Evolutionary conservation across 352 stramenopile genomes (phyloP).

Genomic region (Globisporangium splendens): DNA sequence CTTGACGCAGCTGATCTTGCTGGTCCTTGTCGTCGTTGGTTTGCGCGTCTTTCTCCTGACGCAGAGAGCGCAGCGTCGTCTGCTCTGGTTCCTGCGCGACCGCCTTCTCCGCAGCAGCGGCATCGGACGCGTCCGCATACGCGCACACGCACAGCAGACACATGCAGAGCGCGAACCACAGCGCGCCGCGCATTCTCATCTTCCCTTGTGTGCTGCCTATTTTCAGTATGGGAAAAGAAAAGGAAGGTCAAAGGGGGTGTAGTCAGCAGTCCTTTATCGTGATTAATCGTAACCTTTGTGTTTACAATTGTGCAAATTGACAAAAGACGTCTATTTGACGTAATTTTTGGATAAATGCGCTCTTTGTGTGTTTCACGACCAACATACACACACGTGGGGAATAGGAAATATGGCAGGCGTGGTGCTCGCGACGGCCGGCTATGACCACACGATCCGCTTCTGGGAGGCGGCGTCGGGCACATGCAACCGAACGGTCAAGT

Average conservation of each 20-base stretch:
- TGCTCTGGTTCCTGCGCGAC: not conserved
- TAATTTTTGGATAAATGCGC: not conserved
- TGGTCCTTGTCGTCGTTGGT: not conserved
- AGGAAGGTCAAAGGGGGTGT: not conserved
- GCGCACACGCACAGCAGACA: slow-evolving; percentile 16
- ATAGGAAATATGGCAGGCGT: slow-evolving; percentile 74
- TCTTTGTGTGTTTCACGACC: not conserved
- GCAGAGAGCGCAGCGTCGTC: not conserved
- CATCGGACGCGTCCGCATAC: not conserved
- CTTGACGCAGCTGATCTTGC: not conserved
- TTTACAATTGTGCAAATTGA: not conserved
- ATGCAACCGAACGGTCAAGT: slow-evolving; percentile 95
- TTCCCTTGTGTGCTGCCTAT: too few relatives aligned
- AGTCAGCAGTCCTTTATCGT: not conserved
- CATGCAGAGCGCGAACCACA: slow-evolving; percentile 9
- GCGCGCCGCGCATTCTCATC: slow-evolving; percentile 11
- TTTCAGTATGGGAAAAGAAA: not conserved
- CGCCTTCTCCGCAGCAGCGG: not conserved
- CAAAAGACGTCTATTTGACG: not conserved
- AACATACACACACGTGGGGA: not conserved
- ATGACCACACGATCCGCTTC: slow-evolving; percentile 98
- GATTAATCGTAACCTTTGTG: not conserved
- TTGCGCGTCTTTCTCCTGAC: slow-evolving; percentile 2
- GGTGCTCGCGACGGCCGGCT: slow-evolving; percentile 95
- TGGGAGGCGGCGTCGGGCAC: slow-evolving; percentile 96